Conservation (phyloP, 2,329 filamentous ascomycete genomes). For the Beauveria sp. region DNA sequence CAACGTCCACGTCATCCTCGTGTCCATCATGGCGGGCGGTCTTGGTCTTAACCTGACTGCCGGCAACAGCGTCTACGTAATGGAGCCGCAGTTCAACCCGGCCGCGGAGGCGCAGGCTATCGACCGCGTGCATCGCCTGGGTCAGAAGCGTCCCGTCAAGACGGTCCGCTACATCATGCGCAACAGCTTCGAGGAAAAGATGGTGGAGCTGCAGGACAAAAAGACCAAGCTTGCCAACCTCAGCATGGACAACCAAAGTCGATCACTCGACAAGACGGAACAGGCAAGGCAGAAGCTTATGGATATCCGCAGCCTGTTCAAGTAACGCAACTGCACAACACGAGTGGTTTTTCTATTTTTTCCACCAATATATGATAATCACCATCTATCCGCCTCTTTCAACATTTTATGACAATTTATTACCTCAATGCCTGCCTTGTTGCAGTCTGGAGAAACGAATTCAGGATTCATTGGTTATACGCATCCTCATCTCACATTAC, state of each 20-base stretch:
- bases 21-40: slow-evolving; percentile 87
- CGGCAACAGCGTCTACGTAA: slow-evolving; percentile 83
- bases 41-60: slow-evolving; percentile 85
- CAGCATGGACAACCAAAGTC: slow-evolving; percentile 63
- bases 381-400: neutral
- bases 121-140: slow-evolving; percentile 84
- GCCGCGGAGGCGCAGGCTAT: slow-evolving; percentile 90
- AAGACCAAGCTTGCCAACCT: slow-evolving; percentile 87
- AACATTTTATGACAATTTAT: neutral
- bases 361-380: neutral
- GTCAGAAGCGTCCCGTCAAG: slow-evolving; percentile 81
- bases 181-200: slow-evolving; percentile 87
- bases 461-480: neutral
- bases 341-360: neutral
- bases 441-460: neutral
- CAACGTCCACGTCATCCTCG: slow-evolving; percentile 69
- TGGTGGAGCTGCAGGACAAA: slow-evolving; percentile 81
- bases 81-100: slow-evolving; percentile 98
- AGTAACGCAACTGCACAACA: slow-evolving; percentile 22
- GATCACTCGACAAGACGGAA: slow-evolving; percentile 41
- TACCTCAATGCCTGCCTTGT: neutral
- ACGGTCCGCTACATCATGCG: slow-evolving; percentile 87
- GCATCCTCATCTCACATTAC: neutral
- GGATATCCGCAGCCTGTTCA: slow-evolving; percentile 53
- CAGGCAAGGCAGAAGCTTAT: slow-evolving; percentile 54